A percentile compares a stretch with the other conserved stretches of the same genome.
Evolutionary conservation across 352 stramenopile genomes (phyloP).

Genomic region (Thalassiosira delicatula): DNA sequence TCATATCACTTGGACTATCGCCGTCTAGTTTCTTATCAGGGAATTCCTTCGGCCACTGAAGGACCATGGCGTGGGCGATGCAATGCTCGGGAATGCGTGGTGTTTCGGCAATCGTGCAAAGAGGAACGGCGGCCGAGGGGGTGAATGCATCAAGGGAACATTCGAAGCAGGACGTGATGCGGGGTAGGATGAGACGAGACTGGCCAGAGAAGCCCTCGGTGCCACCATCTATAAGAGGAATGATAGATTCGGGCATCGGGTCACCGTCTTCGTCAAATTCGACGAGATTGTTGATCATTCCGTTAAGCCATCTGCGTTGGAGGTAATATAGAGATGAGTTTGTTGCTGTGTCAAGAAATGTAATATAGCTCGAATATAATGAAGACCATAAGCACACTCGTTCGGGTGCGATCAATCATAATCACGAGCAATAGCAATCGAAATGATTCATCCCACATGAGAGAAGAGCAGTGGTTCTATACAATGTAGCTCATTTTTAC

Average conservation of each 20-base stretch:
- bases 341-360: too few relatives aligned
- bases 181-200: conserved; percentile 95
- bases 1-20: conserved; percentile 95
- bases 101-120: conserved; percentile 98
- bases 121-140: conserved; percentile 93
- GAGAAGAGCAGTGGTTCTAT: too few relatives aligned
- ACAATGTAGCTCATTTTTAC: too few relatives aligned
- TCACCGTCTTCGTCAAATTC: conserved; percentile 89
- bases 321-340: too few relatives aligned
- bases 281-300: conserved; percentile 91
- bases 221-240: conserved; percentile 97
- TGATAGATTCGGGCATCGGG: conserved; percentile 88
- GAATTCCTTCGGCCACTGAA: conserved; percentile 94
- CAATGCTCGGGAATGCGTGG: conserved; percentile 96
- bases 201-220: conserved; percentile 98
- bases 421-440: too few relatives aligned
- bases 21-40: conserved; percentile 95
- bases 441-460: too few relatives aligned
- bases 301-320: conserved; percentile 93
- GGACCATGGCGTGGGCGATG: conserved; percentile 95
- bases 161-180: conserved; percentile 98
- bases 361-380: too few relatives aligned
- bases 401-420: too few relatives aligned
- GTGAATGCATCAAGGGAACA: conserved; percentile 97
- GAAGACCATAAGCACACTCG: too few relatives aligned